A percentile compares a stretch with the other conserved stretches of the same genome.
Conservation (phyloP, 2,329 filamentous ascomycete species). For the Colletotrichum cordylinicola region DNA sequence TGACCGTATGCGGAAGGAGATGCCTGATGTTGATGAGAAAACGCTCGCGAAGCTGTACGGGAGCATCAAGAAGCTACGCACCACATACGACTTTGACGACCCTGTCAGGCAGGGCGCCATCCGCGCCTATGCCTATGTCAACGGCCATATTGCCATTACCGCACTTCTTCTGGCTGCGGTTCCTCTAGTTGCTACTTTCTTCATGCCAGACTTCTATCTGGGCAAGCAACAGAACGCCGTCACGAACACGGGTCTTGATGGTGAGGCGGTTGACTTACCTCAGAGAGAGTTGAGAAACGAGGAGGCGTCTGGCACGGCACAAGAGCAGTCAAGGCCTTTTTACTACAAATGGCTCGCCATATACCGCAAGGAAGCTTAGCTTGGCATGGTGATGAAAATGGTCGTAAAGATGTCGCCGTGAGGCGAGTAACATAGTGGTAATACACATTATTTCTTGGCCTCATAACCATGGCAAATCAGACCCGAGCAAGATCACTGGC, state of each 20-base stretch:
- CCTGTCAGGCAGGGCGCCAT: constrained; percentile 42
- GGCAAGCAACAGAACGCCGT: constrained; percentile 40
- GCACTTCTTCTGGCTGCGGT: constrained; percentile 35
- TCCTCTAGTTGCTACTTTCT: constrained; percentile 39
- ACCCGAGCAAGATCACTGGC: neutral
- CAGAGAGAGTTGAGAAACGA: neutral
- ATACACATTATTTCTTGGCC: neutral
- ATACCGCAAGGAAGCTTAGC: neutral
- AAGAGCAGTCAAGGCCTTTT: neutral
- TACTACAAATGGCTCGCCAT: neutral
- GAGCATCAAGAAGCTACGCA: constrained; percentile 37
- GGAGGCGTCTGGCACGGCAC: neutral
- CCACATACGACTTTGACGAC: constrained; percentile 34
- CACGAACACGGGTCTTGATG: constrained; percentile 37
- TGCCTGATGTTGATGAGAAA: constrained; percentile 28
- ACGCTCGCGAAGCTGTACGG: constrained; percentile 37
- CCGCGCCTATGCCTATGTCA: constrained; percentile 38
- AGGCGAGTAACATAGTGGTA: neutral
- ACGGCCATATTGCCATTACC: constrained; percentile 39
- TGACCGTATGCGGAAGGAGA: constrained; percentile 33
- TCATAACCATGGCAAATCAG: neutral
- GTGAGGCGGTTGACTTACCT: constrained; percentile 27
- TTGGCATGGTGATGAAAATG: too few relatives aligned
- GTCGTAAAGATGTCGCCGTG: too few relatives aligned
- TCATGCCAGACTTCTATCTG: constrained; percentile 46